These are phyloP conservation scores for Phytophthora idaei DNA, from an alignment of 352 stramenopile genomes.

Conservation along the genomic window DNA sequence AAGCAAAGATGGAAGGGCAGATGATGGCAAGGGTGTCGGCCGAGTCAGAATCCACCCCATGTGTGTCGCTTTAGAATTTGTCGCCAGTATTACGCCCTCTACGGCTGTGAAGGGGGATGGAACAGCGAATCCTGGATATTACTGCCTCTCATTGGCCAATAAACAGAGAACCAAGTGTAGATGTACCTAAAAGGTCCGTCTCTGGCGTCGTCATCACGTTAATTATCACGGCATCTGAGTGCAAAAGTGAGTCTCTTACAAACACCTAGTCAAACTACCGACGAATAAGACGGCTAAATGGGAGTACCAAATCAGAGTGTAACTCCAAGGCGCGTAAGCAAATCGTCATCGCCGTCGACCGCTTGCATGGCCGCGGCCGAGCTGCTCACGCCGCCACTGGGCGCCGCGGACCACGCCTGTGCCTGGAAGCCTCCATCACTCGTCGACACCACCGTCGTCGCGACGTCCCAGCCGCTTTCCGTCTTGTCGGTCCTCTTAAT, in stretches of 20 bases:
- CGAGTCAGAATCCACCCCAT: constrained; percentile 28
- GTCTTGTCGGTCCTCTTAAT: constrained; percentile 23
- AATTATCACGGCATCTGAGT: constrained; percentile 2
- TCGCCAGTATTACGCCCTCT: constrained; percentile 20
- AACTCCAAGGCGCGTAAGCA: constrained; percentile 35
- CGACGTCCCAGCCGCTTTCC: constrained; percentile 27
- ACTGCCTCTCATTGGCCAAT: constrained; percentile 12
- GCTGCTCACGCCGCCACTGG: background rate
- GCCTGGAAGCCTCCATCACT: constrained; percentile 13
- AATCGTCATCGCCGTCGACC: constrained; percentile 25
- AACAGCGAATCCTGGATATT: constrained; percentile 1
- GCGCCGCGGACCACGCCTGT: constrained; percentile 18
- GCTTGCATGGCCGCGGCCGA: constrained; percentile 1
- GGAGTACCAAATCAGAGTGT: constrained; percentile 24
- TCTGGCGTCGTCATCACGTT: constrained; percentile 19
- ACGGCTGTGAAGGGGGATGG: constrained; percentile 15
- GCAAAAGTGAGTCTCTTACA: constrained; percentile 6
- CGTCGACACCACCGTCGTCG: constrained; percentile 5
- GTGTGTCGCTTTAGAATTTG: constrained; percentile 24
- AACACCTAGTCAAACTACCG: constrained; percentile 8
- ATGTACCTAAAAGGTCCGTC: constrained; percentile 8
- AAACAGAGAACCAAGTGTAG: constrained; percentile 6
- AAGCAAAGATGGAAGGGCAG: constrained; percentile 26
- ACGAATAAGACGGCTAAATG: constrained; percentile 5
- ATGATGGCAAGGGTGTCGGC: constrained; percentile 18